These are phyloP conservation scores for Beta lomatogona DNA, from an alignment of 179 eudicot genomes.

Conservation along the genomic window DNA sequence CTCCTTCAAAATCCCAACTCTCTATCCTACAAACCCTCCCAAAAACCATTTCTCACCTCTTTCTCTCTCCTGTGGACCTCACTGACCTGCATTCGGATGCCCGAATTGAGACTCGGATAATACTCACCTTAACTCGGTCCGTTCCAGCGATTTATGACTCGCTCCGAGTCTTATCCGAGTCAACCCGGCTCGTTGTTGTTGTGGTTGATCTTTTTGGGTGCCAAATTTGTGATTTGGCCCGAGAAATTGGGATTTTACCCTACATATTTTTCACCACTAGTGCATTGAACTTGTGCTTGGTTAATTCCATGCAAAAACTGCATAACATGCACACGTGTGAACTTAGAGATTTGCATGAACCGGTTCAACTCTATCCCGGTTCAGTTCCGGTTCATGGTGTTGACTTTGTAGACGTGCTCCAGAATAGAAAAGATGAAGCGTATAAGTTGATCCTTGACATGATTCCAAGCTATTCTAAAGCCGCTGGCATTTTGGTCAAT, in stretches of 20 bases:
- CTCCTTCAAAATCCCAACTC: slow-evolving; percentile 11
- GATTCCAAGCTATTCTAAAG: neutral
- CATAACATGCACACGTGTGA: slow-evolving; percentile 30
- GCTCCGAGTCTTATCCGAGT: slow-evolving; percentile 4
- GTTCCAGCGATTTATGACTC: slow-evolving; percentile 27
- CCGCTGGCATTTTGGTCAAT: slow-evolving; percentile 42
- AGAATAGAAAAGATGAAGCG: slow-evolving; percentile 1
- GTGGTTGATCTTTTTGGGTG: slow-evolving; percentile 40
- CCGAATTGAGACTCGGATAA: neutral
- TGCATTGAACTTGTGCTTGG: slow-evolving; percentile 30
- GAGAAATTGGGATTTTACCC: slow-evolving; percentile 19
- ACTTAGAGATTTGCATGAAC: slow-evolving; percentile 30
- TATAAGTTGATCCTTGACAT: slow-evolving; percentile 12
- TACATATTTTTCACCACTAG: slow-evolving; percentile 29
- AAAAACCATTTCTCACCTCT: neutral
- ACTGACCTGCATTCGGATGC: slow-evolving; percentile 10
- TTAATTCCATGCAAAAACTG: slow-evolving; percentile 25
- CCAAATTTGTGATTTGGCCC: slow-evolving; percentile 23
- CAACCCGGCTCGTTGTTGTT: slow-evolving; percentile 29
- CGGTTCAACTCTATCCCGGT: slow-evolving; percentile 37
- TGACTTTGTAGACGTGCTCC: slow-evolving; percentile 24
- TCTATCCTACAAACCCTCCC: slow-evolving; percentile 20
- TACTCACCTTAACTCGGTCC: slow-evolving; percentile 31
- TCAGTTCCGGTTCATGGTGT: slow-evolving; percentile 27
- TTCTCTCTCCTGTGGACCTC: slow-evolving; percentile 23